Evolutionary conservation across 2,329 filamentous ascomycete genomes (phyloP), one percentile per base, ranked within the genome.

Genomic region (Bipolaris oryzae): DNA sequence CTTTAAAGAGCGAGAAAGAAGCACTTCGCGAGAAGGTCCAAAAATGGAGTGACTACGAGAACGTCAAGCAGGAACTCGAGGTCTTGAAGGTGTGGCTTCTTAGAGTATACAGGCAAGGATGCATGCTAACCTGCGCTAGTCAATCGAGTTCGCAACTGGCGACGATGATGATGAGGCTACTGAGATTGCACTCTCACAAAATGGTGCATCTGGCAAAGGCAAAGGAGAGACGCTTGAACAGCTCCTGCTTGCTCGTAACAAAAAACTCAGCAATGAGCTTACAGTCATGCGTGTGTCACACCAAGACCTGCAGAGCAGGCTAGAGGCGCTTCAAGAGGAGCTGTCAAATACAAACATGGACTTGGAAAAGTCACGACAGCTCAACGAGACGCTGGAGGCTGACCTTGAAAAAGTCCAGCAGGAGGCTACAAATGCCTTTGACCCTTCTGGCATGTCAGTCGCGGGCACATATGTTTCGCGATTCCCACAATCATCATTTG

Each of bases 51-150:
- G 95, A 99, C 74, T 99, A 99, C 74, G 93, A 98, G 33, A 94
- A 98, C 57, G 87, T 99, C 45, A 97, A 95, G 78, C 91, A 96
- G 63, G 96, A 99, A 76, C 83, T 99, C 3, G 94, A 98, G 70
- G 93, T 98, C 59, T 85, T 99, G 58, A 96, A 96, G 75, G 84
- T 84, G 71, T 47, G 45, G 3, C 28, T 11, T 3, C 1, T 4
- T 16, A 13, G 1, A 5, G 5, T 9, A 7, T 2, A 16, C 2
- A 1, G 11, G 11, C 9, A 28, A 11, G 20, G 28, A 28, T 37
- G 9, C 42, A 31, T 47, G 20, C 64, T 72, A 44, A 70, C 49
- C 11, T 11, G 31, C 9, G 16, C 34, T 9, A 85, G 85, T 96
- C 94, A 65, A 97, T 99, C 67, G 95, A 99, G 74, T 96, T 99